Conservation (phyloP, 2,329 filamentous ascomycete species). For the Cadophora luteo-olivacea region DNA sequence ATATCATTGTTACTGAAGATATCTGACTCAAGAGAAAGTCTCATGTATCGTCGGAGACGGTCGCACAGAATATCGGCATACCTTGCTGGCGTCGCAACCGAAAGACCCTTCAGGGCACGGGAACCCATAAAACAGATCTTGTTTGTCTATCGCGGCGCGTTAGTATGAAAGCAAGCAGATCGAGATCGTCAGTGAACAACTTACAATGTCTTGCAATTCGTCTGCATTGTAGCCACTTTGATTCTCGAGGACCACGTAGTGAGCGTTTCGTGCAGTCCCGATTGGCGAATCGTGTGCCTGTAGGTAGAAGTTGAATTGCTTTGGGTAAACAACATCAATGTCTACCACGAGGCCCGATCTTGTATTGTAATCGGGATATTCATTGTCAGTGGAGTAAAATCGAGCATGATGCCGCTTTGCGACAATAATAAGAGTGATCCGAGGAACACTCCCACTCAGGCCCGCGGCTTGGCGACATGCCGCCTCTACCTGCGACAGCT, state of each 20-base stretch:
- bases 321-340: conserved; percentile 74
- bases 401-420: conserved; percentile 51
- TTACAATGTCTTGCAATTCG: conserved; percentile 63
- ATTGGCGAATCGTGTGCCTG: conserved; percentile 74
- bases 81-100: conserved; percentile 84
- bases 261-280: conserved; percentile 66
- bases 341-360: conserved; percentile 65
- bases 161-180: background rate
- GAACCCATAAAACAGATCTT: conserved; percentile 82
- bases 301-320: conserved; percentile 82
- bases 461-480: conserved; percentile 17
- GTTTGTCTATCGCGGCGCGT: conserved; percentile 70
- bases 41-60: conserved; percentile 73
- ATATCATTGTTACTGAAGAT: background rate
- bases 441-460: background rate
- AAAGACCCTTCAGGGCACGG: conserved; percentile 83
- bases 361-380: conserved; percentile 22
- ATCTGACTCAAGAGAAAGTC: conserved; percentile 6
- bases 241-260: conserved; percentile 76
- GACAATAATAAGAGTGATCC: conserved; percentile 47
- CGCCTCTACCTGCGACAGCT: conserved; percentile 41
- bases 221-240: conserved; percentile 71
- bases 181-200: too few relatives aligned
- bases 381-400: conserved; percentile 41
- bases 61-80: conserved; percentile 87